Evolutionary conservation across 805 yeast species (phyloP).

Genomic region (Lipomyces kockii): DNA sequence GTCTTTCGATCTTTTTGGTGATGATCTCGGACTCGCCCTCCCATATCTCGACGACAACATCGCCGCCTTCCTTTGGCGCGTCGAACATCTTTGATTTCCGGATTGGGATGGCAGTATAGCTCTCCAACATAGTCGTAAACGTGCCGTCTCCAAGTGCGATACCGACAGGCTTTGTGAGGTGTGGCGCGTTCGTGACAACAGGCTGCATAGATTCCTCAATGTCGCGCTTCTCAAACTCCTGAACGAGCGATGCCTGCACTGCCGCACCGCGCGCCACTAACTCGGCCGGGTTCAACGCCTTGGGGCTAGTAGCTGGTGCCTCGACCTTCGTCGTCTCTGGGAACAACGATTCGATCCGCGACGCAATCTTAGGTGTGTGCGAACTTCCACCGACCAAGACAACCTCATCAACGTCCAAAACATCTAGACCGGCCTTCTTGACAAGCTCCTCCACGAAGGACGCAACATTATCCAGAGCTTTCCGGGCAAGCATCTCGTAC

Average conservation of each 20-base stretch:
- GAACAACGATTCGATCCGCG: slow-evolving; percentile 72
- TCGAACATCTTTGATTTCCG: slow-evolving; percentile 71
- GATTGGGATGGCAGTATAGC: slow-evolving; percentile 90
- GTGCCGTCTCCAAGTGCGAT: slow-evolving; percentile 65
- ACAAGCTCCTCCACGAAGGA: slow-evolving; percentile 75
- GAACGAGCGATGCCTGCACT: slow-evolving; percentile 83
- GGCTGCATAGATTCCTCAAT: slow-evolving; percentile 73
- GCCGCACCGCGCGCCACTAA: slow-evolving; percentile 93
- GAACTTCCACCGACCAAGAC: slow-evolving; percentile 93
- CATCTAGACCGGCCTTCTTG: slow-evolving; percentile 80
- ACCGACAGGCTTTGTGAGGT: slow-evolving; percentile 83
- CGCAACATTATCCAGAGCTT: slow-evolving; percentile 74
- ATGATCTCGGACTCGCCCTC: slow-evolving; percentile 86
- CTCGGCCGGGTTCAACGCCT: slow-evolving; percentile 87
- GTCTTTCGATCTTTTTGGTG: slow-evolving; percentile 76
- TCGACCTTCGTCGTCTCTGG: slow-evolving; percentile 76
- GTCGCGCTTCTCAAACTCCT: slow-evolving; percentile 74
- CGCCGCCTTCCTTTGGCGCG: slow-evolving; percentile 61
- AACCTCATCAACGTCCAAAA: slow-evolving; percentile 87
- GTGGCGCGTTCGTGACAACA: slow-evolving; percentile 85
- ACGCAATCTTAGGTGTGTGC: slow-evolving; percentile 86
- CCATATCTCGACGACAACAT: slow-evolving; percentile 70
- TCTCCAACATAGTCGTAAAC: slow-evolving; percentile 72
- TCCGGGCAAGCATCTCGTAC: slow-evolving; percentile 84
- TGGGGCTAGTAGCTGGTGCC: slow-evolving; percentile 75